Base-by-base conservation (phyloP, 2,329 filamentous ascomycete species). In the Colletotrichum spaethianum region DNA sequence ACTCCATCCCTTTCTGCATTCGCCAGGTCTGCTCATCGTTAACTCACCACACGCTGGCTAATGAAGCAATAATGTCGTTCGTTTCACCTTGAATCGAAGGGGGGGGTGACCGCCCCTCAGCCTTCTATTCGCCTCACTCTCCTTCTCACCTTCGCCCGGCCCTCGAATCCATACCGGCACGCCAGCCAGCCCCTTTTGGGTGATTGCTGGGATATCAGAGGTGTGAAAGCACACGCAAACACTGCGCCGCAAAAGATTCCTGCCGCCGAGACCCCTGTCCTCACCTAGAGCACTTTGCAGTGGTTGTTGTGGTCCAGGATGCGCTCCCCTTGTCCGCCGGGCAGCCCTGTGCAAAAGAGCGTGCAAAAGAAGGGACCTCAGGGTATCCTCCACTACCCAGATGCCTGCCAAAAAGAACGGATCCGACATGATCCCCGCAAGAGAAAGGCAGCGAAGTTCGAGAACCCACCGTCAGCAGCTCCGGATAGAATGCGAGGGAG, bases 51-150 rank as follows among this genome's bases (percentile, higher is more conserved):
- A 55, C 57, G 16, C 53, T 72, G 31, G 65, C 65, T 46, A 63
- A 69, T 60, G 65, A 69, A 69, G 65, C 59, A 69, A 63, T 55
- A 63, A 69, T 52, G 50, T 69, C 46, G 46, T 38, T 59, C 69
- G 69, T 72, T 69, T 69, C 69, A 63, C 59, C 59, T 55, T 53
- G 69, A 63, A 53, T 44, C 18, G 64, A 68, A 42, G n/a, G 48
- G 28, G 28, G 64, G 64, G 42, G 28, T 42, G 65, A 42, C 65
- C 52, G 63, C 44, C 31, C 42, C 69, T 68, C 33, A 42, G 64
- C 50, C 42, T 53, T 40, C 50, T 57, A 59, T 48, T 63, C 65
- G 59, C 69, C 65, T 72, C 69, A 63, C 53, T 53, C 42, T 23
- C 8, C 42, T 42, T 67, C n/a, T 40, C 56, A 33, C 38, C n/a